A percentile compares a stretch with the other conserved stretches of the same genome.
Conservation (phyloP, 148 eudicot genomes). For the Nepenthes gracilis region DNA sequence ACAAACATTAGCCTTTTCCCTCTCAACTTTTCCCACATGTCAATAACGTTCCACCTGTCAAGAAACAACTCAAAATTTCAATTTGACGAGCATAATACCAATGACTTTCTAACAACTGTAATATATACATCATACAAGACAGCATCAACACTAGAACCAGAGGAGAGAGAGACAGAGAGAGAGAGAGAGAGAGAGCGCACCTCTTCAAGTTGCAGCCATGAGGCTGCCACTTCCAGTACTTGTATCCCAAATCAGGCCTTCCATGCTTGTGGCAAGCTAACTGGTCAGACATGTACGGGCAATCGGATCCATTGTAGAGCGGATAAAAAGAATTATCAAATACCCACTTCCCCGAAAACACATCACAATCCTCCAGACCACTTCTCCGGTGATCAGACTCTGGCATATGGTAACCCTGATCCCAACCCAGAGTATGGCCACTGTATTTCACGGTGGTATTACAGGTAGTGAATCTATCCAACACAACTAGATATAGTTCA, state of each 20-base stretch:
- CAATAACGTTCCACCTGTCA: slow-evolving; percentile 63
- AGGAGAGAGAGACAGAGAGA: background rate
- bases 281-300: slow-evolving; percentile 96
- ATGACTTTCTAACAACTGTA: slow-evolving; percentile 6
- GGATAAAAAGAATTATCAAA: slow-evolving; percentile 67
- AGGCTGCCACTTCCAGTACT: slow-evolving; percentile 94
- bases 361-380: slow-evolving; percentile 41
- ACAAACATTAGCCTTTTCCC: slow-evolving; percentile 92
- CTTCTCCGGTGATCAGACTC: slow-evolving; percentile 16
- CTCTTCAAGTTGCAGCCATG: slow-evolving; percentile 76
- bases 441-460: slow-evolving; percentile 56
- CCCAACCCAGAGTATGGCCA: slow-evolving; percentile 41
- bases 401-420: slow-evolving; percentile 6
- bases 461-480: slow-evolving; percentile 75
- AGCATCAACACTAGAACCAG: background rate
- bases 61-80: background rate
- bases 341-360: slow-evolving; percentile 89
- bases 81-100: background rate
- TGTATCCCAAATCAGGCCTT: slow-evolving; percentile 63
- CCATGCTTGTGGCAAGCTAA: slow-evolving; percentile 97
- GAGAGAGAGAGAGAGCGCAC: slow-evolving; percentile 20
- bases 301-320: slow-evolving; percentile 70
- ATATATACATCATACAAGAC: background rate
- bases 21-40: slow-evolving; percentile 87
- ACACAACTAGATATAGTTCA: slow-evolving; percentile 27